Evolutionary conservation across 2,329 filamentous ascomycete species (phyloP), one percentile per base, ranked within the genome.

Genomic region (Penicillium brasilianum): DNA sequence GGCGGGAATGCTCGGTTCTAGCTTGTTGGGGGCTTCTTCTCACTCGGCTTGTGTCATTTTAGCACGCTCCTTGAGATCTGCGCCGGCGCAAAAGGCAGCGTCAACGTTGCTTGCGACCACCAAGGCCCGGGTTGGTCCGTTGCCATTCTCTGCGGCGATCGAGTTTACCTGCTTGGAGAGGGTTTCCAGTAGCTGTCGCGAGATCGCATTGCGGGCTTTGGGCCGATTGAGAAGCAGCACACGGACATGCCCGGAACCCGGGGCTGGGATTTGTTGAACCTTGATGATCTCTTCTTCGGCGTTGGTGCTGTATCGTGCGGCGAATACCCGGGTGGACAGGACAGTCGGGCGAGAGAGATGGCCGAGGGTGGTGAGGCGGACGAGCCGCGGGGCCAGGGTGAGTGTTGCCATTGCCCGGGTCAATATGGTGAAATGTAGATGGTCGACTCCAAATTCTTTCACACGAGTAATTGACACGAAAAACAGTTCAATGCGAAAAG

Each of bases 211-310:
- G 72, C 94, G 90, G 37, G 93, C 90, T 9, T 85, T 77, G 0
- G 93, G 93, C 4, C 93, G 86, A 80, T 97, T 95, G 67, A 99
- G 85, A 63, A 94, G 90, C 59, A 98, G 87, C 66, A 98, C 85
- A 61, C 92, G 89, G 78, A 98, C 95, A 80, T 90, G 90, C 66
- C 94, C 95, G 18, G 87, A 87, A 72, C 89, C 87, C 0, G 92
- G 88, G 2, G 93, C 91, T 46, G 91, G 89, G 52, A 97, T 80
- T 76, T 90, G 88, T 62, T 87, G 89, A 67, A 91, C 85, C 72
- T 89, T 88, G 77, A 96, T 78, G 55, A 79, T 71, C 9, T 72
- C 71, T 46, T 76, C 57, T 43, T 59, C 70, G 46, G 71, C 59
- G 60, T 60, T 72, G 55, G 74, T 76, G 66, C 75, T 76, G 61